A percentile compares a stretch with the other conserved stretches of the same genome.
Conservation (phyloP, 2,329 filamentous ascomycete genomes). For the Coniochaeta sp. region DNA sequence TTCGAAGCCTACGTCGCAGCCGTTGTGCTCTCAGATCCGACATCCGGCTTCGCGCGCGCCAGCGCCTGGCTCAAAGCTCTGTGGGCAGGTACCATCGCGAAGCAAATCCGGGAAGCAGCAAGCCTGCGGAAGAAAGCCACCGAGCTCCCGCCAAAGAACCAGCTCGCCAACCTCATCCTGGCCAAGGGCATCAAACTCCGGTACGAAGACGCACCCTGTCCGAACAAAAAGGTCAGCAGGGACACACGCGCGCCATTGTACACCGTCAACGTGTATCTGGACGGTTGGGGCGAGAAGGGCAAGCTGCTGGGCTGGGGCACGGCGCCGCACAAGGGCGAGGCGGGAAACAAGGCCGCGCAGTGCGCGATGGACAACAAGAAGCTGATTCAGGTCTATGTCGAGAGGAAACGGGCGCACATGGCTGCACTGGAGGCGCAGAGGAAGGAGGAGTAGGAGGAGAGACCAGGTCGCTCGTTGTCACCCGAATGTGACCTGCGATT, state of each 20-base stretch:
- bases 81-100: conserved; percentile 59
- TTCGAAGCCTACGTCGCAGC: conserved; percentile 89
- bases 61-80: conserved; percentile 67
- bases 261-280: conserved; percentile 56
- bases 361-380: conserved; percentile 60
- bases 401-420: conserved; percentile 38
- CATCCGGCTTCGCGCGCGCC: conserved; percentile 51
- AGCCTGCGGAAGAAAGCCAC: conserved; percentile 13
- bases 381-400: conserved; percentile 41
- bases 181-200: conserved; percentile 49
- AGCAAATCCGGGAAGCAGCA: conserved; percentile 41
- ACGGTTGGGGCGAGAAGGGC: conserved; percentile 59
- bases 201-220: conserved; percentile 50
- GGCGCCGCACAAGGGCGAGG: conserved; percentile 61
- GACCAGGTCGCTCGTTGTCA: no score
- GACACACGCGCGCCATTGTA: conserved; percentile 48
- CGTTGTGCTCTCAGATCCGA: conserved; percentile 59
- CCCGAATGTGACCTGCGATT: no score
- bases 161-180: conserved; percentile 43
- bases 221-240: conserved; percentile 44
- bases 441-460: not conserved
- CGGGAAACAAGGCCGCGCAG: conserved; percentile 57
- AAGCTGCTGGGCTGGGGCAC: conserved; percentile 56
- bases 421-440: conserved; percentile 19
- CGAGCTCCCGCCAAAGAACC: conserved; percentile 35